A percentile compares a stretch with the other conserved stretches of the same genome.
phyloP scores from a whole-genome alignment of 2,329 filamentous ascomycete species.

The Calycina herbarum region DNA sequence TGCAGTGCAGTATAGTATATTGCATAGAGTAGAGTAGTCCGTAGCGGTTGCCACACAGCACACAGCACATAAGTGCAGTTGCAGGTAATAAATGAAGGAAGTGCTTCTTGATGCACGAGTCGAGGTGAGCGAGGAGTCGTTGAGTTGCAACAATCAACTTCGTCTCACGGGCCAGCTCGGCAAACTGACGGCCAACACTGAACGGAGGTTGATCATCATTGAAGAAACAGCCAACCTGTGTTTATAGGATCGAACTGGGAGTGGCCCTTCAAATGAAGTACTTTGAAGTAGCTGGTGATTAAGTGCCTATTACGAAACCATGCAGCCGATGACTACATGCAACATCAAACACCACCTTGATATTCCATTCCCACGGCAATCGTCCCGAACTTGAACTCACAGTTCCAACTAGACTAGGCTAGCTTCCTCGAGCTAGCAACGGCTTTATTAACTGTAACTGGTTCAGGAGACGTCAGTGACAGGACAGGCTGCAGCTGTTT shows the following conservation, averaged over 20 bases:
- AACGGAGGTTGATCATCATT: background rate
- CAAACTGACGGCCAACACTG: background rate
- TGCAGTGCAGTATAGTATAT: background rate
- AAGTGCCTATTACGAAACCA: background rate
- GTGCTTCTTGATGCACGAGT: background rate
- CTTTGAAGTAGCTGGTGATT: background rate
- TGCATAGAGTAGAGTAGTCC: no score
- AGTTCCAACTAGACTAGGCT: background rate
- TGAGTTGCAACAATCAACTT: background rate
- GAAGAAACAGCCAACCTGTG: no score
- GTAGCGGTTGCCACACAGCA: background rate
- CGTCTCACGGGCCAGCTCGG: background rate
- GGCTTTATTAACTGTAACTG: background rate
- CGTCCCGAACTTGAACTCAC: background rate
- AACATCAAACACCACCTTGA: background rate
- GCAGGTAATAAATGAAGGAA: background rate
- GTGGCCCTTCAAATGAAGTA: background rate
- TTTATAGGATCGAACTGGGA: background rate
- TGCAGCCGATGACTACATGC: background rate
- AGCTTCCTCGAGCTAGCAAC: background rate
- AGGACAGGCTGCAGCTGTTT: background rate
- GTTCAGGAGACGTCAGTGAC: background rate
- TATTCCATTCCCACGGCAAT: background rate
- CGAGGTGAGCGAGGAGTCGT: background rate
- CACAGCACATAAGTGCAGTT: background rate